Percentiles rank a stretch among this genome's conserved stretches.
Evolutionary conservation across 1,284 basidiomycete species (phyloP).

Genomic region (Inonotus hispidus): DNA sequence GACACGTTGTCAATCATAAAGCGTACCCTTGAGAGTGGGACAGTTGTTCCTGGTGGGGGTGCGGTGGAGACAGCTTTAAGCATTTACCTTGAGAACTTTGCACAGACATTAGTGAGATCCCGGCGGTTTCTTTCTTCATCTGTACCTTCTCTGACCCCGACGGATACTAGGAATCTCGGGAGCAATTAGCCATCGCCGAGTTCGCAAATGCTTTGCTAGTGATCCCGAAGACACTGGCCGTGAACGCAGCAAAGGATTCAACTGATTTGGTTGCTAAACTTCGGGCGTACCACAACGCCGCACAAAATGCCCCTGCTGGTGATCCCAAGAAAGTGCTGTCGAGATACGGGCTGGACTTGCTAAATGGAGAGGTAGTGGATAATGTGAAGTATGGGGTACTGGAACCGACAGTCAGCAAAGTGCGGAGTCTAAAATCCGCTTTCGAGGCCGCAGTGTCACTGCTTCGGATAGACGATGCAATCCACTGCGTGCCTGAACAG

Average conservation of each 20-base stretch:
- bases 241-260: conserved; percentile 98
- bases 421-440: conserved; percentile 93
- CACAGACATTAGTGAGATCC: conserved; percentile 81
- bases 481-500: conserved; percentile 80
- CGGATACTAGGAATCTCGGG: conserved; percentile 77
- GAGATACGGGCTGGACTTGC: conserved; percentile 92
- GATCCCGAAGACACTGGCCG: conserved; percentile 95
- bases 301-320: conserved; percentile 83
- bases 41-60: conserved; percentile 96
- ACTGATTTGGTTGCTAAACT: conserved; percentile 97
- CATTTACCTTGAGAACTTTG: conserved; percentile 99
- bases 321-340: conserved; percentile 96
- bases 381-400: conserved; percentile 92
- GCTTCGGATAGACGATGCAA: conserved; percentile 93
- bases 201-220: conserved; percentile 91
- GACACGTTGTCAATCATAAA: conserved; percentile 96
- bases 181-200: conserved; percentile 98
- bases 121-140: neutral
- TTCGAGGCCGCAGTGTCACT: conserved; percentile 96
- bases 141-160: conserved; percentile 8
- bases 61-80: conserved; percentile 96
- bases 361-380: conserved; percentile 93
- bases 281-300: conserved; percentile 95
- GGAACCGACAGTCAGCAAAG: conserved; percentile 96
- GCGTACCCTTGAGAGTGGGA: conserved; percentile 93